Base-by-base conservation (phyloP, 148 eudicot species). In the Oxyria digyna region DNA sequence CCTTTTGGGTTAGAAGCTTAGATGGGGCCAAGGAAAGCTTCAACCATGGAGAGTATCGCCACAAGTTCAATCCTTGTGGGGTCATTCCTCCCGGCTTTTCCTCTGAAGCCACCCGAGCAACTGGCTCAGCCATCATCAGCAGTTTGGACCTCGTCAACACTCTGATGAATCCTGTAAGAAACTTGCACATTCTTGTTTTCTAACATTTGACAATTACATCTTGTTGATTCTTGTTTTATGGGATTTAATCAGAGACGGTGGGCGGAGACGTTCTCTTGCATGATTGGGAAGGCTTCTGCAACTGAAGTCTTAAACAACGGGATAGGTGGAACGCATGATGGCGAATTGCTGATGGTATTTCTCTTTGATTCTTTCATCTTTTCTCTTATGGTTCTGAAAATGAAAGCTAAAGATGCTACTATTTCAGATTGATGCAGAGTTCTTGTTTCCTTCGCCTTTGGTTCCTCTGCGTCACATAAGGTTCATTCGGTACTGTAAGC, bases 331-430 rank as follows among this genome's bases (percentile, higher is more conserved):
- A 84, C 83, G 10, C 76, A 74, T 55, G 88, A 81, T 54, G 85
- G 94, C 42, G 82, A 84, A 81, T 69, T 92, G 67, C 94, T 82
- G 67, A 68, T 92, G 96, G 98, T 89, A 89, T 23, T 67, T 49
- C 2, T 31, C 33, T 26, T 35, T 35, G 4, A 35, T 35, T 3
- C 6, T 35, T 35, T 3, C 6, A 35, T 24, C 21, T 54, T 2
- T 18, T 23, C 6, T 10, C 32, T 21, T 7, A 63, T 33, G 29
- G n/a, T 45, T 13, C 21, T 48, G 4, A 62, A 17, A 17, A 27
- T 21, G 10, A 13, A 27, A 43, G 33, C 29, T 26, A 31, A 42
- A 7, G 11, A 37, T 35, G 9, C 18, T 35, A 1, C 24, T 31
- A 18, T 27, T 50, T 15, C 55, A 74, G 83, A 79, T 84, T 54